These are phyloP conservation scores for Earliella scabrosa DNA, from an alignment of 1,284 basidiomycete genomes.

Conservation along the genomic window DNA sequence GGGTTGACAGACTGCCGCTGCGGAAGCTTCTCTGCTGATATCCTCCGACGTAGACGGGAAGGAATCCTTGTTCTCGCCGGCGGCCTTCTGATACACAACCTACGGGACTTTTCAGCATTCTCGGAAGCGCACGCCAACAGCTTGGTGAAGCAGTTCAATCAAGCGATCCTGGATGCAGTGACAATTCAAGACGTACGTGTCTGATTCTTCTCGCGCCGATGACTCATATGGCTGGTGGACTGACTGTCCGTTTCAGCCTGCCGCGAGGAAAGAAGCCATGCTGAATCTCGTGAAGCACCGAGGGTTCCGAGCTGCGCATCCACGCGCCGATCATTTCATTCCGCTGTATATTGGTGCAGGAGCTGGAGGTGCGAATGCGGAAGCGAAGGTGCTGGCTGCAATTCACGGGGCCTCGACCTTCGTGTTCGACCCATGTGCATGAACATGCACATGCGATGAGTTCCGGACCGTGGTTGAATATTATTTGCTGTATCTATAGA, in stretches of 20 bases:
- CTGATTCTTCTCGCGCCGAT: conserved; percentile 23
- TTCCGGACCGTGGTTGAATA: not conserved
- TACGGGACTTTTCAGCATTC: conserved; percentile 59
- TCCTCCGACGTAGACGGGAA: conserved; percentile 48
- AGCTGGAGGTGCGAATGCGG: conserved; percentile 60
- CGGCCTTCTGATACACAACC: conserved; percentile 71
- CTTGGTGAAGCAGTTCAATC: conserved; percentile 59
- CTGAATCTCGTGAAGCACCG: conserved; percentile 55
- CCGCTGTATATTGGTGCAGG: conserved; percentile 76
- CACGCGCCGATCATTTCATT: conserved; percentile 75
- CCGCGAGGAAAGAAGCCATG: conserved; percentile 48
- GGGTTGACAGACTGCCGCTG: conserved; percentile 4
- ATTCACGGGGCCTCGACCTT: conserved; percentile 62
- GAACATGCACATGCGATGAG: not conserved
- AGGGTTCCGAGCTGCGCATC: conserved; percentile 68
- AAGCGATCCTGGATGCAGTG: conserved; percentile 61
- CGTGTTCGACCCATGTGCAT: conserved; percentile 57
- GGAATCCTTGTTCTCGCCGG: conserved; percentile 73
- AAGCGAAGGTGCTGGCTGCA: conserved; percentile 52
- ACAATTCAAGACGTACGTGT: conserved; percentile 51
- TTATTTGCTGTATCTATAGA: not conserved
- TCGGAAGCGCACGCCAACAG: conserved; percentile 51
- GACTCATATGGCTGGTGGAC: conserved; percentile 2
- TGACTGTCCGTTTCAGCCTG: conserved; percentile 34
- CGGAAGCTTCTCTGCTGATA: conserved; percentile 1